Percentiles rank a stretch among this genome's conserved stretches.
Evolutionary conservation across 2,329 filamentous ascomycete species (phyloP).

Genomic region (Nemania diffusa): DNA sequence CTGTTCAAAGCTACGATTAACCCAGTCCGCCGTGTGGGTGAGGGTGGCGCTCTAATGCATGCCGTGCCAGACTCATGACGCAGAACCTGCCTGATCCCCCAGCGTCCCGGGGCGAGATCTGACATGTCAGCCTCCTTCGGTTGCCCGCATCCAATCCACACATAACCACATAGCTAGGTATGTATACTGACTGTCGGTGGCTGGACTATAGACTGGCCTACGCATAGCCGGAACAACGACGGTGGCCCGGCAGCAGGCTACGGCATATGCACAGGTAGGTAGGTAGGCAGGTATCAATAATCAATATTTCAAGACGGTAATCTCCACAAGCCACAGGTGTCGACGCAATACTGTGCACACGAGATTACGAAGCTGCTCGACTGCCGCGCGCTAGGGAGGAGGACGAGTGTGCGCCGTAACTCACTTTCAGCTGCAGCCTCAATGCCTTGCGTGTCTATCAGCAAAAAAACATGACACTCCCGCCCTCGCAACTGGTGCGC

Average conservation of each 20-base stretch:
- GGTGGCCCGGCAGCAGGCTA: conserved; percentile 36
- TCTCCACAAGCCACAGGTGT: conserved; percentile 27
- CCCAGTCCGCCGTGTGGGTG: not conserved
- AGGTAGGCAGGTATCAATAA: not conserved
- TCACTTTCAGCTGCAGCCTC: conserved; percentile 26
- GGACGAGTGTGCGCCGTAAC: not conserved
- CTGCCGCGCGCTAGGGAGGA: conserved; percentile 32
- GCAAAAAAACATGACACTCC: conserved; percentile 11
- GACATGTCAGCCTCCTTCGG: conserved; percentile 45
- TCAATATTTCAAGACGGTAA: conserved; percentile 31
- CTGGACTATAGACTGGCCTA: conserved; percentile 9
- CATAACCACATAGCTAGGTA: not conserved
- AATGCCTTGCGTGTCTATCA: conserved; percentile 14
- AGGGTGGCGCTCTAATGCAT: not conserved
- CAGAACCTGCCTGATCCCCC: conserved; percentile 28
- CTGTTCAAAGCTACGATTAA: not conserved
- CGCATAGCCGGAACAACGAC: too few species aligned
- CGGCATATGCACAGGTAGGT: too few species aligned
- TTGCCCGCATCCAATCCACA: conserved; percentile 35
- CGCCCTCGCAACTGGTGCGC: too few species aligned
- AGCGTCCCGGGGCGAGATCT: conserved; percentile 41
- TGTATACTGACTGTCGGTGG: conserved; percentile 13
- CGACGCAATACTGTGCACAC: conserved; percentile 12
- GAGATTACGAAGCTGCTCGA: conserved; percentile 5
- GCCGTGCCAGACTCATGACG: conserved; percentile 16